A percentile compares a stretch with the other conserved stretches of the same genome.
Evolutionary conservation across 2,329 filamentous ascomycete species (phyloP).

Genomic region (Pseudogymnoascus sp.): DNA sequence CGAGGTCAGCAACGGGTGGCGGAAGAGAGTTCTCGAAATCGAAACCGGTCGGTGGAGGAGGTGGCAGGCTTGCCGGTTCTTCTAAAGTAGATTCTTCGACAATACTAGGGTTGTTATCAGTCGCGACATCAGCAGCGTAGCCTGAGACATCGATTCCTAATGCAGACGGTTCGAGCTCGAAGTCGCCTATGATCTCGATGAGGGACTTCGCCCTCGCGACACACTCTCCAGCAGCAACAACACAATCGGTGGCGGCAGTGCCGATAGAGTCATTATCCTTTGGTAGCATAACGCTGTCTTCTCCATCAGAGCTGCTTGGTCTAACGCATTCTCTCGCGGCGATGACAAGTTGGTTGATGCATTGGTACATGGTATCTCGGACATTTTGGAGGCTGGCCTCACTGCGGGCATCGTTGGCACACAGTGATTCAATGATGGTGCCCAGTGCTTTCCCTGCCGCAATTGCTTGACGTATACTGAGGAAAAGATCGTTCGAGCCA

Average conservation of each 20-base stretch:
- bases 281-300: conserved; percentile 70
- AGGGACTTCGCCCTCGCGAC: conserved; percentile 77
- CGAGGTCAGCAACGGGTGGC: not conserved
- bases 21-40: not conserved
- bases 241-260: conserved; percentile 74
- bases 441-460: conserved; percentile 73
- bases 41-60: conserved; percentile 31
- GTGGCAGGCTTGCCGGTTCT: conserved; percentile 33
- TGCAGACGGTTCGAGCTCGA: conserved; percentile 59
- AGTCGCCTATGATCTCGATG: conserved; percentile 83
- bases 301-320: conserved; percentile 56
- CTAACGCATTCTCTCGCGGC: conserved; percentile 73
- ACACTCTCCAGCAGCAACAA: conserved; percentile 84
- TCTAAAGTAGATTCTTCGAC: conserved; percentile 7
- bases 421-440: conserved; percentile 72
- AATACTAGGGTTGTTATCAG: conserved; percentile 1
- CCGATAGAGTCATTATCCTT: conserved; percentile 70
- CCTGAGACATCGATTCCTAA: conserved; percentile 47
- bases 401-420: conserved; percentile 63
- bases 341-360: conserved; percentile 70
- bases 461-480: conserved; percentile 76
- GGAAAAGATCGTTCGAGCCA: conserved; percentile 72
- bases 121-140: not conserved
- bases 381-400: conserved; percentile 59
- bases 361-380: conserved; percentile 68